phyloP scores from a whole-genome alignment of 2,329 filamentous ascomycete genomes.

The Cryphonectria carpinicola region DNA sequence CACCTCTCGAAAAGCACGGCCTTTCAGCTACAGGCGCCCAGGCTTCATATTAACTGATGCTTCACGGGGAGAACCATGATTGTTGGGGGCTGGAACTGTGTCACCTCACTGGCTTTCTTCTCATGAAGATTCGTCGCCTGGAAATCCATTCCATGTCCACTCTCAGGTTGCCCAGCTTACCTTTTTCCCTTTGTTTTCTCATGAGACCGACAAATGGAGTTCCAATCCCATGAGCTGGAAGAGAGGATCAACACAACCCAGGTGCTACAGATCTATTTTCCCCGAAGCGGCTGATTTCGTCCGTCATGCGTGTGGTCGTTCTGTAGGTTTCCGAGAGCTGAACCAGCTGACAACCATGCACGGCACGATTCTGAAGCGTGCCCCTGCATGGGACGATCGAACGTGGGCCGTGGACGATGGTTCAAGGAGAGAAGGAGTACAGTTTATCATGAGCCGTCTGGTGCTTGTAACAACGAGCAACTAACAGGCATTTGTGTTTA shows the following conservation, averaged over 20 bases:
- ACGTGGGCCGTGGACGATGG: background rate
- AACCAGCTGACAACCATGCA: background rate
- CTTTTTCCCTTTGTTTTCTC: too few species aligned
- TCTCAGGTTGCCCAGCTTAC: background rate
- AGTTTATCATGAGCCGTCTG: background rate
- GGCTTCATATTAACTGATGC: background rate
- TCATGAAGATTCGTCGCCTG: background rate
- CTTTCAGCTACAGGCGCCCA: background rate
- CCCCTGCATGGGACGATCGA: background rate
- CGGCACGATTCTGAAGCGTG: background rate
- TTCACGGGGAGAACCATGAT: background rate
- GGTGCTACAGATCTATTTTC: background rate
- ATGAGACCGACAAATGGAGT: background rate
- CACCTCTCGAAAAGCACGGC: background rate
- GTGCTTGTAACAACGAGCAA: background rate
- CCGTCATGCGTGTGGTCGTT: background rate
- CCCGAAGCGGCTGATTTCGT: background rate
- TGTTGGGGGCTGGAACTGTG: background rate
- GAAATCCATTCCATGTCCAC: background rate
- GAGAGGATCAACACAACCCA: background rate
- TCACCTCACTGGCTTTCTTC: background rate
- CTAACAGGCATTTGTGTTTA: background rate
- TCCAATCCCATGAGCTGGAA: background rate
- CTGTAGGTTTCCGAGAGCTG: background rate
- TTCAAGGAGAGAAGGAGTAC: background rate